A percentile compares a stretch with the other conserved stretches of the same genome.
Conservation (phyloP, 1,284 basidiomycete species). For the Fomitopsis schrenkii region DNA sequence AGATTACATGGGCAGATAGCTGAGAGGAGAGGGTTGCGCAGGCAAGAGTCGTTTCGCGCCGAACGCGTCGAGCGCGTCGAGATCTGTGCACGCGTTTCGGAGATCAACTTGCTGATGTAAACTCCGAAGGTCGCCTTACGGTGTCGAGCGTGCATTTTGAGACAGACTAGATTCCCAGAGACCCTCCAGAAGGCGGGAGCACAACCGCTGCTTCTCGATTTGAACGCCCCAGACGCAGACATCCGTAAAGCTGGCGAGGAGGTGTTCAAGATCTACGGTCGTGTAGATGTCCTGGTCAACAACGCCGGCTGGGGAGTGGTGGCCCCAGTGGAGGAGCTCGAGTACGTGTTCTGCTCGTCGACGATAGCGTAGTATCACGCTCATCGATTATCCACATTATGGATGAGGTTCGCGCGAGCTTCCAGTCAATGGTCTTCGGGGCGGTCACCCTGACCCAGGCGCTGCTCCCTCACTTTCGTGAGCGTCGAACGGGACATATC, state of each 20-base stretch:
- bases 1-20: no score
- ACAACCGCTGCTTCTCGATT: constrained; percentile 21
- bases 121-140: no score
- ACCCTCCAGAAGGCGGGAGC: constrained; percentile 15
- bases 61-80: no score
- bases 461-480: constrained; percentile 25
- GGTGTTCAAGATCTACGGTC: constrained; percentile 17
- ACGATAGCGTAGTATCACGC: neutral
- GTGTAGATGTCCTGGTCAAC: constrained; percentile 20
- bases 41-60: no score
- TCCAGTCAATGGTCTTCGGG: constrained; percentile 30
- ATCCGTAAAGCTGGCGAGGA: constrained; percentile 16
- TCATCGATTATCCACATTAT: constrained; percentile 7
- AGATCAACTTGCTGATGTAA: no score
- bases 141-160: no score
- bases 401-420: constrained; percentile 20
- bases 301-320: constrained; percentile 23
- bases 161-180: constrained; percentile 19
- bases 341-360: constrained; percentile 11
- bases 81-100: no score
- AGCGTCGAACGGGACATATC: constrained; percentile 23
- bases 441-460: constrained; percentile 28
- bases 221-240: constrained; percentile 18
- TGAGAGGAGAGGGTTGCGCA: no score
- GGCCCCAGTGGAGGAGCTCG: constrained; percentile 26